phyloP scores from a whole-genome alignment of 495 filamentous ascomycete genomes.

The Amorphotheca resinae region DNA sequence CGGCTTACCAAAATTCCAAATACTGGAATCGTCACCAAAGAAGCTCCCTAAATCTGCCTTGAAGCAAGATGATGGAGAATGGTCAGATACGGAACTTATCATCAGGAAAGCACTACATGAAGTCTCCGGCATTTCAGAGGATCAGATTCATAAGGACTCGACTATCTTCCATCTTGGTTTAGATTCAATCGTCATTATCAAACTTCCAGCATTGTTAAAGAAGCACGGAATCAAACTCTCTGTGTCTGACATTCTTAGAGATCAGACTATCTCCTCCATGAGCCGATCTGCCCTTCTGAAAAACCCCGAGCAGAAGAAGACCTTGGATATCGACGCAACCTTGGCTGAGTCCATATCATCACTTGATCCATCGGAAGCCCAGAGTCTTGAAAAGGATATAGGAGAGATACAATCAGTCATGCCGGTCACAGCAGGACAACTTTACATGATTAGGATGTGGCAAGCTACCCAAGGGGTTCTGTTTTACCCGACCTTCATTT shows the following conservation, averaged over 20 bases:
- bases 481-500: conserved; percentile 46
- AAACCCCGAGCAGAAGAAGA: conserved; percentile 4
- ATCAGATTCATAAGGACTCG: conserved; percentile 46
- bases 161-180: conserved; percentile 78
- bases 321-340: conserved; percentile 19
- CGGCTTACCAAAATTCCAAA: conserved; percentile 27
- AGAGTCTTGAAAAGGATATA: conserved; percentile 13
- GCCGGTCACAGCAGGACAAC: conserved; percentile 46
- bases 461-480: conserved; percentile 36
- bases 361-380: conserved; percentile 14
- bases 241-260: conserved; percentile 54
- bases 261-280: conserved; percentile 50
- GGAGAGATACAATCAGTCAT: conserved; percentile 35
- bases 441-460: conserved; percentile 48
- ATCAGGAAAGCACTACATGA: conserved; percentile 52
- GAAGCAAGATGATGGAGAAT: conserved; percentile 14
- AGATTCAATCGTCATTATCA: conserved; percentile 83
- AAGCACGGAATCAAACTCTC: conserved; percentile 43
- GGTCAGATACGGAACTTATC: conserved; percentile 32
- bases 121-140: conserved; percentile 46
- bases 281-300: conserved; percentile 16
- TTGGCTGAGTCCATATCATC: conserved; percentile 24
- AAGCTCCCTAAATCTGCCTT: neutral
- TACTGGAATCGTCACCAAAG: neutral
- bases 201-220: conserved; percentile 50